A percentile compares a stretch with the other conserved stretches of the same genome.
Conservation (phyloP, 257 asterid genomes). For the Nicotiana undulata region DNA sequence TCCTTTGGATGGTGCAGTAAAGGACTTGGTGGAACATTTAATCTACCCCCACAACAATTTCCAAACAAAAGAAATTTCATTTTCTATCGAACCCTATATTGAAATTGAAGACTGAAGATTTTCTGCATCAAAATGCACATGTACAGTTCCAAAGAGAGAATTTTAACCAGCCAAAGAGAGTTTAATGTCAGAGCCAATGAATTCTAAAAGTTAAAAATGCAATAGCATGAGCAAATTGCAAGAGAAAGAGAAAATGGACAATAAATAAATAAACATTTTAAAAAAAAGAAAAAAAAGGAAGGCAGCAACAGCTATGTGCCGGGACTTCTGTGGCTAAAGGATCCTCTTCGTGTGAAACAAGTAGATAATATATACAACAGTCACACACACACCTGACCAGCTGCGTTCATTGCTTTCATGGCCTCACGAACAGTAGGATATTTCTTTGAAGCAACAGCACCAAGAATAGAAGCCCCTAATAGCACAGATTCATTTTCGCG, state of each 20-base stretch:
- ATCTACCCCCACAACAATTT: neutral
- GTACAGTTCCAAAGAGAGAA: neutral
- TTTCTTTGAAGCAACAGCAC: constrained; percentile 92
- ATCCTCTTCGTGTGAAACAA: neutral
- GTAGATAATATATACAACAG: neutral
- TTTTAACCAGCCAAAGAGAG: neutral
- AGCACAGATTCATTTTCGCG: constrained; percentile 90
- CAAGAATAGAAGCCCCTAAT: constrained; percentile 94
- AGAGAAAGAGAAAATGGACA: neutral
- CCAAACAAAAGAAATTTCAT: neutral
- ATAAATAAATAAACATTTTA: neutral
- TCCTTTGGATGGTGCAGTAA: neutral
- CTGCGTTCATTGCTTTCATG: constrained; percentile 84
- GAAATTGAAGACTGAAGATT: neutral
- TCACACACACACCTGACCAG: constrained; percentile 63
- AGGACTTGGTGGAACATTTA: neutral
- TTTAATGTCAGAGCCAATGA: neutral
- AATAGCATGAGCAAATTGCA: neutral
- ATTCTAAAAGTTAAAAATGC: neutral
- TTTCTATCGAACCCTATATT: neutral
- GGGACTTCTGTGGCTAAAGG: neutral
- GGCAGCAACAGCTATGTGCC: neutral
- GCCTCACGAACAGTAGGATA: constrained; percentile 63
- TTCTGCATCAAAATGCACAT: neutral
- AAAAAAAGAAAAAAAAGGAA: neutral